Base-by-base conservation (phyloP, 768 basidiomycete species). In the Suillus subalutaceus region DNA sequence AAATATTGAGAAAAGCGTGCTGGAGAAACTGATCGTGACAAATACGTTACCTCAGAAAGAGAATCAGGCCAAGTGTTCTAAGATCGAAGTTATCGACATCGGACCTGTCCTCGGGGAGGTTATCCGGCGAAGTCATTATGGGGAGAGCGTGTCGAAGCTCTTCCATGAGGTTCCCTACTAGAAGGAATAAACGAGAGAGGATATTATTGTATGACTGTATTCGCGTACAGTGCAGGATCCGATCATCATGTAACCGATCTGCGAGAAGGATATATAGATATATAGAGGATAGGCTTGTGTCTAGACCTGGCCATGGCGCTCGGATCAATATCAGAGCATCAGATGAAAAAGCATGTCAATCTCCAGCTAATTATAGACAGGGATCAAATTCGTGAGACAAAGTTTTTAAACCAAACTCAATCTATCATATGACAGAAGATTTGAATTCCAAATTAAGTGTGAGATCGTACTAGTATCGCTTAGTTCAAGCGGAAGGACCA, bases 11-110 rank as follows among this genome's bases (percentile, higher is more conserved):
- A 83, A 83, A 71, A 92, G 92, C 66, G 85, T 85, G 63, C 84
- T 99, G 74, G 91, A 94, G 80, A 95, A 97, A 83, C 80, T 99
- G 75, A 94, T 99, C 65, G 97, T 99, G 74, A 99, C 97, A 74
- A 99, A 99, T 82, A 97, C 96, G 78, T 87, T 99, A 48, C 97
- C 97, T 63, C 97, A 99, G 79, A 74, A 84, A 61, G 88, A 82
- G 72, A 93, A 96, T 79, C 85, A 88, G 77, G 85, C 81, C 46
- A 77, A 75, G 63, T 94, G 93, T 79, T 77, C 78, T 52, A 93
- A 94, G 80, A 87, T 99, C 52, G 94, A 96, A 80, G 93, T 96
- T 63, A 90, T 99, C 71, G 96, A 99, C 81, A 90, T 99, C 70
- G 94, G 94, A 32, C 89, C 91, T 23, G 95, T 98, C 70, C 87